Conservation (phyloP, 768 basidiomycete species). For the Boletus pseudo-olivaceus region DNA sequence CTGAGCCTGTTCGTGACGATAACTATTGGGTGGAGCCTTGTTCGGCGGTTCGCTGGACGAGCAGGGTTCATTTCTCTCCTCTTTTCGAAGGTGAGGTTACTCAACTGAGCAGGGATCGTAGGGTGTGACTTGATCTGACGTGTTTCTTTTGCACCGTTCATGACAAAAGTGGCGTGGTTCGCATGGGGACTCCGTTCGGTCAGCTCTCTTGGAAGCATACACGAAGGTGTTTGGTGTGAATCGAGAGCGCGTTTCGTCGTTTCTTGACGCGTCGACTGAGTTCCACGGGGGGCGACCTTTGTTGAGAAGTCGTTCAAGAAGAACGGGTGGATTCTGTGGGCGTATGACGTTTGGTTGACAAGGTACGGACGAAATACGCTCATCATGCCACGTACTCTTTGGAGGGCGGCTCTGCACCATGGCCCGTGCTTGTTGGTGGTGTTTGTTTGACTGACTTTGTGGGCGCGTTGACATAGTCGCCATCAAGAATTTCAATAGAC, state of each 20-base stretch:
- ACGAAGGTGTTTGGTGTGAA: not conserved
- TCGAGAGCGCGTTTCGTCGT: not conserved
- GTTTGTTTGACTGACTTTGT: constrained; percentile 22
- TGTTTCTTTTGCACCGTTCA: not conserved
- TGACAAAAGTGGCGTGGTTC: not conserved
- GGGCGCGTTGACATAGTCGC: constrained; percentile 6
- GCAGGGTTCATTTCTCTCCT: not conserved
- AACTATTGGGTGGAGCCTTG: not conserved
- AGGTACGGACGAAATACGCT: constrained; percentile 10
- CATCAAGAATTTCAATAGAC: constrained; percentile 32
- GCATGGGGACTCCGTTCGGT: not conserved
- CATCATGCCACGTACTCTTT: constrained; percentile 16
- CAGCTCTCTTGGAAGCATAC: not conserved
- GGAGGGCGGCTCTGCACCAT: not conserved
- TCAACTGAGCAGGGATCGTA: constrained; percentile 8
- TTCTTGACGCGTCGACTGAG: not conserved
- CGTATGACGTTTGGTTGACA: constrained; percentile 2
- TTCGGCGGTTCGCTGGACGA: constrained; percentile 1
- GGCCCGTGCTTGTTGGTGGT: not conserved
- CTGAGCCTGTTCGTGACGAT: not conserved
- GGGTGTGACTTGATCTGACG: not conserved
- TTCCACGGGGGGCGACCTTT: not conserved
- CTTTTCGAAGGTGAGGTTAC: not conserved
- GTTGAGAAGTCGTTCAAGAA: constrained; percentile 15
- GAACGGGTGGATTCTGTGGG: constrained; percentile 19